Conservation (phyloP, 768 basidiomycete species). For the Pleurotus ostreatus region DNA sequence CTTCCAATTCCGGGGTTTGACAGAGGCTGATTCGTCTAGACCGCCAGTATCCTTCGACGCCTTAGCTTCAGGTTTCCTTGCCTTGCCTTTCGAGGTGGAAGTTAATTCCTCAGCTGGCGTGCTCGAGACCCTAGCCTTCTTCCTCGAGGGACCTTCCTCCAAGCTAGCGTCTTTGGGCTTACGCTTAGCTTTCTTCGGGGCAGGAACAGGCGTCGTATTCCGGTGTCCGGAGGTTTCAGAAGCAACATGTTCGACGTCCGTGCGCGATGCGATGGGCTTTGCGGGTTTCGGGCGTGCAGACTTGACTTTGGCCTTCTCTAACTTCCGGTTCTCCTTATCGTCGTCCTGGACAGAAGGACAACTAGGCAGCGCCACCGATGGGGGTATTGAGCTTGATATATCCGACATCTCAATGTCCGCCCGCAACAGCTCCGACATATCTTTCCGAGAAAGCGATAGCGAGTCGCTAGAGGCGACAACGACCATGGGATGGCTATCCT, state of each 20-base stretch:
- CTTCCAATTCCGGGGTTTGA: background rate
- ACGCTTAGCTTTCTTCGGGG: background rate
- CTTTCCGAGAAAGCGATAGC: background rate
- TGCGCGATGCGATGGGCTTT: constrained; percentile 11
- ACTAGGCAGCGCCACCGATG: background rate
- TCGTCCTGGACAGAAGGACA: background rate
- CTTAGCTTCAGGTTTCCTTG: constrained; percentile 12
- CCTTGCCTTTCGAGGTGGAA: constrained; percentile 9
- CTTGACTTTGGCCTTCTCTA: constrained; percentile 5
- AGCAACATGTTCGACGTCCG: background rate
- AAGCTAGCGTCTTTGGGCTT: background rate
- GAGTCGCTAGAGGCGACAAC: background rate
- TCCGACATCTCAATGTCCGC: background rate
- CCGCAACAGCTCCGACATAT: background rate
- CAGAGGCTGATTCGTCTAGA: background rate
- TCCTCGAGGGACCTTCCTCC: background rate
- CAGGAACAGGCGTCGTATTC: constrained; percentile 1
- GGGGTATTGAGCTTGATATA: background rate
- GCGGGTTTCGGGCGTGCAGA: constrained; percentile 12
- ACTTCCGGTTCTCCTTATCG: constrained; percentile 17
- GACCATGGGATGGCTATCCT: background rate
- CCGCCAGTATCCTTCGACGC: background rate
- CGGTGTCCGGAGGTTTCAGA: background rate
- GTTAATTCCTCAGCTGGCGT: background rate
- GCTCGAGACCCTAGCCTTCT: background rate